A percentile compares a stretch with the other conserved stretches of the same genome.
Conservation (phyloP, 371 early-diverging fungal genomes). For the Dichotomocladium elegans region DNA sequence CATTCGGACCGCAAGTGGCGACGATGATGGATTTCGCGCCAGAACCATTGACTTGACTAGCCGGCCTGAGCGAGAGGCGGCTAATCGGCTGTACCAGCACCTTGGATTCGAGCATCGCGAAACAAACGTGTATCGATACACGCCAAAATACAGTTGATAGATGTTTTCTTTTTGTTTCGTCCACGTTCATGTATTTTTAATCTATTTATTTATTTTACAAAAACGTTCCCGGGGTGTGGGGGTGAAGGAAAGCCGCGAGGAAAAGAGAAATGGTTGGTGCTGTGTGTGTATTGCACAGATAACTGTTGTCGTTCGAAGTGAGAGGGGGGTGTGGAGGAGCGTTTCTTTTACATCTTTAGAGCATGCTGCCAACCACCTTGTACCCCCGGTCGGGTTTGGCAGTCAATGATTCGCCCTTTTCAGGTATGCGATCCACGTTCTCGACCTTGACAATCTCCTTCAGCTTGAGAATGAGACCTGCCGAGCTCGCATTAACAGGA, state of each 20-base stretch:
- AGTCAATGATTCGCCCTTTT: conserved; percentile 25
- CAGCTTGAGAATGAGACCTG: conserved; percentile 75
- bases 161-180: too few relatives aligned
- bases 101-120: conserved; percentile 42
- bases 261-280: too few relatives aligned
- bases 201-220: too few relatives aligned
- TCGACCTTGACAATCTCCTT: conserved; percentile 78
- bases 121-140: conserved; percentile 41
- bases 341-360: too few relatives aligned
- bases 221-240: too few relatives aligned
- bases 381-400: conserved; percentile 51
- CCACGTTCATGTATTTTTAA: too few relatives aligned
- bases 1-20: conserved; percentile 17
- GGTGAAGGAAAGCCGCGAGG: too few relatives aligned
- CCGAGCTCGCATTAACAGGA: conserved; percentile 57
- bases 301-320: too few relatives aligned
- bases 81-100: conserved; percentile 40
- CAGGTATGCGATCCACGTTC: conserved; percentile 57
- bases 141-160: neutral
- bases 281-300: too few relatives aligned
- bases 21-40: conserved; percentile 12
- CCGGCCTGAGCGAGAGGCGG: conserved; percentile 38
- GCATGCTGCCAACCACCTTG: conserved; percentile 51
- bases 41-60: conserved; percentile 43
- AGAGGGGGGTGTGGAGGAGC: too few relatives aligned